Base-by-base conservation (phyloP, 345 rosid genomes). In the Rubroshorea leprosula region DNA sequence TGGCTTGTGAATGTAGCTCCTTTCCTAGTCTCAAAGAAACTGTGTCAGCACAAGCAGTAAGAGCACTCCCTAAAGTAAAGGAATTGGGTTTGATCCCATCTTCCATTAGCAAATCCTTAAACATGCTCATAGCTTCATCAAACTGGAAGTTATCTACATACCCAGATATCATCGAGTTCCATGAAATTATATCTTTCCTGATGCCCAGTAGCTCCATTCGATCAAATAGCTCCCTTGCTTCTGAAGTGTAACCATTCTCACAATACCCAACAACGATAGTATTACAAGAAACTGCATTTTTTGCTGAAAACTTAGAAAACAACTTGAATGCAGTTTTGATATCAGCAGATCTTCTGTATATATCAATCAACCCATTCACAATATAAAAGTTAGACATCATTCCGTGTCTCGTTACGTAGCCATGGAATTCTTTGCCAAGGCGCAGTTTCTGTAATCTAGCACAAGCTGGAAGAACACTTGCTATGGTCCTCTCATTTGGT, bases 141-240 rank as follows among this genome's bases (percentile, higher is more conserved):
- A 63, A 68, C n/a, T 69, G 38, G 45, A 55, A 74, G 58, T 80
- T 82, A 55, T 76, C 71, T 15, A 72, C 80, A 60, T 72, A 73
- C 21, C 87, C 87, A 13, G 87, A 72, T 57, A 82, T 78, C 80
- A 84, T 74, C 0, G 91, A 74, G 65, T 82, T 84, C 83, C 87
- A 81, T 5, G 87, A 79, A 69, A 79, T 62, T 53, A 69, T 27
- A 45, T 73, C 79, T 63, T 72, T 76, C 69, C 74, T 53, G 53
- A 72, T 44, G 51, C 78, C 85, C 15, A 35, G 17, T 21, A 51
- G 62, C 65, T 68, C 80, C 82, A 80, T 78, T 39, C 23, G 54
- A 54, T 78, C 54, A 41, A 80, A 82, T 27, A 80, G 62, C 45
- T 69, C 72, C 67, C 54, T 68, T 29, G 92, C 92, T 62, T 72